Evolutionary conservation across 2,329 filamentous ascomycete species (phyloP), one percentile per base, ranked within the genome.

Genomic region (Xylariomycetidae sp.): DNA sequence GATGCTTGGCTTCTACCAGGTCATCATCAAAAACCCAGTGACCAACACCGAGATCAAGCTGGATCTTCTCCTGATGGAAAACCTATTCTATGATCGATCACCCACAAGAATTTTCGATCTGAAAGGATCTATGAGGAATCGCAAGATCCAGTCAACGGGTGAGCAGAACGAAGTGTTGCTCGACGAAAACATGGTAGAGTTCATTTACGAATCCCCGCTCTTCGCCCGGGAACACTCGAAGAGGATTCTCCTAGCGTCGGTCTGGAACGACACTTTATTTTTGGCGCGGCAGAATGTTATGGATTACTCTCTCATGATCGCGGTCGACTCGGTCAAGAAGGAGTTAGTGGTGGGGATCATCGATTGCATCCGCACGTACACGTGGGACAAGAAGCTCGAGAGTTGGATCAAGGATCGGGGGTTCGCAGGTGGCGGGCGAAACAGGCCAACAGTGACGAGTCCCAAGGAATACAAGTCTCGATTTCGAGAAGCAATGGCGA

Each of bases 321-420:
- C 90, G 1, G 94, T 98, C 27, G 90, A 98, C 52, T 92, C 96
- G 57, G 72, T 74, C 23, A 77, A 80, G 43, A 89, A 90, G 51
- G 90, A 98, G 62, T 77, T 98, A 11, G 88, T 97, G 11, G 89
- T 98, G 3, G 92, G 92, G 4, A 97, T 98, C 52, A 97, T 98
- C 45, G 90, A 98, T 59, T 97, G 92, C 58, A 97, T 98, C 47
- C 80, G 92, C 35, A 98, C 92, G 0, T 98, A 97, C 57, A 98
- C 92, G 0, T 98, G 92, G 88, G 92, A 98, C 67, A 98, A 98
- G 72, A 96, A 96, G 58, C 76, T 98, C n/a, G 92, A 98, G 66
- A 92, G 84, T 34, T 98, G 92, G 92, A 96, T 98, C 73, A 98
- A 98, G 62, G 89, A 97, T 55, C 84, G 90, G 25, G 92, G 86